phyloP scores from a whole-genome alignment of 306 rosid species.

The Alnus rubra region DNA sequence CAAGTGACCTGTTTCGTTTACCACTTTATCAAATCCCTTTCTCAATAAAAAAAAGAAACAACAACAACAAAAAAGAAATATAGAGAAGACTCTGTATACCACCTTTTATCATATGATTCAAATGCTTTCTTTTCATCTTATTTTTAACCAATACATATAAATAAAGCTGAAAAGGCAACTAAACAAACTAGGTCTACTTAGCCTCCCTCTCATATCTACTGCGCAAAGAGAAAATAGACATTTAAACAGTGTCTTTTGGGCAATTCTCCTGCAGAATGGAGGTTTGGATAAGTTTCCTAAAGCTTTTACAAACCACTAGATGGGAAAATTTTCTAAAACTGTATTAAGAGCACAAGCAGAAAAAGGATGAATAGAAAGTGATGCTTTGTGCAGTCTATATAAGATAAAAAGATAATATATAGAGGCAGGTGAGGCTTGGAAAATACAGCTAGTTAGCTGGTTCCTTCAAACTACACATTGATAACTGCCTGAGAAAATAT shows the following conservation, averaged over 20 bases:
- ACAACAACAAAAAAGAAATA: background rate
- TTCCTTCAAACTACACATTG: background rate
- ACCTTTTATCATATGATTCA: background rate
- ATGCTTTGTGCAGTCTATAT: background rate
- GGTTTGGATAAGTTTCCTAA: background rate
- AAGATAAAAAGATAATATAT: background rate
- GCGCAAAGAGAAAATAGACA: background rate
- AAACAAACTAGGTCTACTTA: no score
- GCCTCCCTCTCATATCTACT: background rate
- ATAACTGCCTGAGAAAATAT: background rate
- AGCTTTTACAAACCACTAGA: background rate
- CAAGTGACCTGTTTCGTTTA: slow-evolving; percentile 71
- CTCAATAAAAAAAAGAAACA: background rate
- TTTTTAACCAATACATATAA: background rate
- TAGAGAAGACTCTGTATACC: background rate
- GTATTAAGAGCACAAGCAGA: background rate
- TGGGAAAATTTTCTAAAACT: background rate
- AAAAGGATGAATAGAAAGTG: background rate
- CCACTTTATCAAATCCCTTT: background rate
- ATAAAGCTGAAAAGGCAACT: background rate
- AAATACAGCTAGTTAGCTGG: background rate
- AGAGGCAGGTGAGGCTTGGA: background rate
- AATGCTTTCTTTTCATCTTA: background rate
- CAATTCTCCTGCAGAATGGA: background rate
- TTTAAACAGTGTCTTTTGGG: background rate